Conservation (phyloP, 208 protist genomes). For the Vickermania ingenoplastis region DNA sequence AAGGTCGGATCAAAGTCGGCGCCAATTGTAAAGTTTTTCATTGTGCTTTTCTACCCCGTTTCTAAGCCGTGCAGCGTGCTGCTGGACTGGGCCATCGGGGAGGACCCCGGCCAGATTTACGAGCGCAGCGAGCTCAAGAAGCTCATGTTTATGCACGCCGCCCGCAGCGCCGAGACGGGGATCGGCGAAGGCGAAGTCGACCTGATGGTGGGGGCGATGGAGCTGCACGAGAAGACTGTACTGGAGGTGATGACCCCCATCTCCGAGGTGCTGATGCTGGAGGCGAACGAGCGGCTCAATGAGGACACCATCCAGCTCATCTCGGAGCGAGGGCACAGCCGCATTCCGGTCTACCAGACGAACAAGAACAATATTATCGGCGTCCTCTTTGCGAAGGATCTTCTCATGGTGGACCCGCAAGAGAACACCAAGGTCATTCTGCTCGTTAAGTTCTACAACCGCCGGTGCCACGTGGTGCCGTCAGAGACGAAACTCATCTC, state of each 20-base stretch:
- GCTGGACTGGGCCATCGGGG: constrained; percentile 88
- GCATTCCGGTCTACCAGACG: constrained; percentile 91
- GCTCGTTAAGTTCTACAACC: constrained; percentile 92
- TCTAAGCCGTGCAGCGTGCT: constrained; percentile 90
- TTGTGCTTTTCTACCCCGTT: constrained; percentile 90
- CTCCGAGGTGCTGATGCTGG: constrained; percentile 89
- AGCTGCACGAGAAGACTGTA: constrained; percentile 90
- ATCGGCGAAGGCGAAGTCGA: constrained; percentile 83
- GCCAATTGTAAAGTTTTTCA: constrained; percentile 90
- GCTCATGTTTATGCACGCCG: constrained; percentile 93
- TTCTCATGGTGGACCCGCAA: constrained; percentile 91
- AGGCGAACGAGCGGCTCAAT: constrained; percentile 85
- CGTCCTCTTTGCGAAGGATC: constrained; percentile 89
- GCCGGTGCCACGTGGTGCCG: constrained; percentile 77
- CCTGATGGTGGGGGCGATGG: constrained; percentile 92
- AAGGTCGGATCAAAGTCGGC: constrained; percentile 87
- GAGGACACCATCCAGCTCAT: constrained; percentile 89
- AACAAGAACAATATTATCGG: constrained; percentile 90
- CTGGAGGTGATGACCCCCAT: constrained; percentile 94
- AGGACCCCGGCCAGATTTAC: constrained; percentile 93
- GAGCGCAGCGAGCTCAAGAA: constrained; percentile 93
- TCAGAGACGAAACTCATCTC: constrained; percentile 89
- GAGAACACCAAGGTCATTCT: constrained; percentile 89
- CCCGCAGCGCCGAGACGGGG: constrained; percentile 73
- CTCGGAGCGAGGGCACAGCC: constrained; percentile 88